Percentiles rank a stretch among this genome's conserved stretches.
These are phyloP conservation scores for Albatrellus ellisii DNA, from an alignment of 768 basidiomycete species.

Conservation along the genomic window DNA sequence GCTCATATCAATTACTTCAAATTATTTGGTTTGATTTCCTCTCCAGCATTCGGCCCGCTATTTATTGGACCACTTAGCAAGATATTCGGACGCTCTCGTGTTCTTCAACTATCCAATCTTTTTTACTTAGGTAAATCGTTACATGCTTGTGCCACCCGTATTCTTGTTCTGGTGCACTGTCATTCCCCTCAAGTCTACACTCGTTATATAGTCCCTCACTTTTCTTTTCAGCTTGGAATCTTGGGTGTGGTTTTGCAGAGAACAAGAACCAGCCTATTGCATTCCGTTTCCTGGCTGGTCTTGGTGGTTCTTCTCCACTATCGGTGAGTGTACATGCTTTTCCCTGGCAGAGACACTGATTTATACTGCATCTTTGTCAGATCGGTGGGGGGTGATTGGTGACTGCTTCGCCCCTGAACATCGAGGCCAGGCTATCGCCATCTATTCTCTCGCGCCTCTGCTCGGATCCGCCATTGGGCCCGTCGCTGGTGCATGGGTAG, in stretches of 20 bases:
- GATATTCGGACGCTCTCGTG: slow-evolving; percentile 50
- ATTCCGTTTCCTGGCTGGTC: slow-evolving; percentile 47
- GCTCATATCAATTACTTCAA: not conserved
- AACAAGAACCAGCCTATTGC: slow-evolving; percentile 22
- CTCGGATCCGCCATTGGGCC: slow-evolving; percentile 58
- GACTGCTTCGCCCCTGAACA: slow-evolving; percentile 51
- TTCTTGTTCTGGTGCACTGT: no score
- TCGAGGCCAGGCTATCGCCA: slow-evolving; percentile 48
- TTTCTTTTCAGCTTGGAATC: no score
- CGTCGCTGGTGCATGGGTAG: slow-evolving; percentile 53
- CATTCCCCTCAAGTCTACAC: no score
- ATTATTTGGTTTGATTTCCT: not conserved
- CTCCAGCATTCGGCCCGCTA: slow-evolving; percentile 32
- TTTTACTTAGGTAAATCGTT: slow-evolving; percentile 50
- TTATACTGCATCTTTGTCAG: no score
- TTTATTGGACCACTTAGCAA: slow-evolving; percentile 53
- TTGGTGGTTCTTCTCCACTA: slow-evolving; percentile 64
- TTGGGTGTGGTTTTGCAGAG: slow-evolving; percentile 45
- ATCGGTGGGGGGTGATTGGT: slow-evolving; percentile 54
- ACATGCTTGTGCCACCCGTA: no score
- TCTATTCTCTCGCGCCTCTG: slow-evolving; percentile 54
- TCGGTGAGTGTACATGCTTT: not conserved
- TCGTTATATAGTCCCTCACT: no score
- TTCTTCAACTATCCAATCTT: slow-evolving; percentile 48
- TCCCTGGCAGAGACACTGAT: not conserved